Conservation (phyloP, 495 filamentous ascomycete species). For the Trichoderma orchidacearum region DNA sequence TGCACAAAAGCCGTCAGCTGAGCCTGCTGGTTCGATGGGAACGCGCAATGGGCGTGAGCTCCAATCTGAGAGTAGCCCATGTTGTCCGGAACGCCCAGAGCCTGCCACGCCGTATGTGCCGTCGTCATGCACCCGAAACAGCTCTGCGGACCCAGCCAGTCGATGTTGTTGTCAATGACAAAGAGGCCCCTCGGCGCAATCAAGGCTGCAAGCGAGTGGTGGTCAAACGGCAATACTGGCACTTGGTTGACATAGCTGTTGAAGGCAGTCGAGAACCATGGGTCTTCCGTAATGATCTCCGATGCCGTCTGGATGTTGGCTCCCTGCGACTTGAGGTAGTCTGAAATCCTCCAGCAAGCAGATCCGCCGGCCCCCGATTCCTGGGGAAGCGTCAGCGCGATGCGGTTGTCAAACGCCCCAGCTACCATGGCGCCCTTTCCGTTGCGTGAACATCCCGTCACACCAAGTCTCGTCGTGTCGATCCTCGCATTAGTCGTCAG, state of each 20-base stretch:
- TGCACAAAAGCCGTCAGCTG: constrained; percentile 40
- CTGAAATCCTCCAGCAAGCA: constrained; percentile 37
- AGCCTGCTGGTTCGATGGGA: constrained; percentile 32
- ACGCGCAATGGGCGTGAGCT: constrained; percentile 38
- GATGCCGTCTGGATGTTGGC: constrained; percentile 35
- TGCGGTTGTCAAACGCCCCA: constrained; percentile 33
- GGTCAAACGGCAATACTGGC: constrained; percentile 29
- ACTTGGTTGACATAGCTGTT: constrained; percentile 24
- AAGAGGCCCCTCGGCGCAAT: constrained; percentile 32
- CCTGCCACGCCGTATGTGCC: constrained; percentile 34
- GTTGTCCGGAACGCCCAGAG: constrained; percentile 28
- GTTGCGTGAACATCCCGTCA: constrained; percentile 40
- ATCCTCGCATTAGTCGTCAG: constrained; percentile 27
- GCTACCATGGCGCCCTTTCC: constrained; percentile 40
- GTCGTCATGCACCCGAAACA: constrained; percentile 43
- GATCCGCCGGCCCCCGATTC: constrained; percentile 36
- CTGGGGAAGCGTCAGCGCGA: constrained; percentile 38
- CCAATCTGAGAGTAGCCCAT: constrained; percentile 40
- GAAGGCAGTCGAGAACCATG: constrained; percentile 34
- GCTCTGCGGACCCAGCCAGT: constrained; percentile 37
- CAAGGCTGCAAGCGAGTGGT: constrained; percentile 34
- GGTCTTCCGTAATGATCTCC: constrained; percentile 36
- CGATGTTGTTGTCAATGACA: constrained; percentile 39
- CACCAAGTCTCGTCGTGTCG: constrained; percentile 31
- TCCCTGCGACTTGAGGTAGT: constrained; percentile 24